phyloP scores from a whole-genome alignment of 441 rosid species.

The Gossypium gossypioides region DNA sequence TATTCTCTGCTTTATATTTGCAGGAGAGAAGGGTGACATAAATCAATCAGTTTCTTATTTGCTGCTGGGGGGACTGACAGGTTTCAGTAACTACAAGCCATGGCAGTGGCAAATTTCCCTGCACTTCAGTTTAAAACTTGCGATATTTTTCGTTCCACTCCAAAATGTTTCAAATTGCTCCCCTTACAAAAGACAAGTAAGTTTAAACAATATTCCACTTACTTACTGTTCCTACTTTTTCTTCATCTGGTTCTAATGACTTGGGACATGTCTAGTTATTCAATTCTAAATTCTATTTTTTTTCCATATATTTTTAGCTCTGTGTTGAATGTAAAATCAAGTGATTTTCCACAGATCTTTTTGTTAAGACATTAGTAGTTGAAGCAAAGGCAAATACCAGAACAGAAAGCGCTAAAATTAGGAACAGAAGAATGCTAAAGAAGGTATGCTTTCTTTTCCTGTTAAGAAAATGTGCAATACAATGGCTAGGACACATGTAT shows the following conservation, averaged over 20 bases:
- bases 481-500: not conserved
- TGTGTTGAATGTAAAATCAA: constrained; percentile 1
- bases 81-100: not conserved
- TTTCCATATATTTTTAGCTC: not conserved
- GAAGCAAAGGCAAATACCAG: constrained; percentile 39
- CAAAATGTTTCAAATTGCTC: constrained; percentile 21
- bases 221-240: not conserved
- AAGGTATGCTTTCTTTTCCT: constrained; percentile 36
- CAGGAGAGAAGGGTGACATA: constrained; percentile 10
- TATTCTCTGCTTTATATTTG: not conserved
- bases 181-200: constrained; percentile 32
- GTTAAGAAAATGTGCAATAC: not conserved
- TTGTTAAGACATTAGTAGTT: constrained; percentile 28
- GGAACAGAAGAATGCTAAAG: constrained; percentile 49
- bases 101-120: constrained; percentile 25
- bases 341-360: constrained; percentile 20
- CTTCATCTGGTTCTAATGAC: not conserved
- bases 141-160: constrained; percentile 31
- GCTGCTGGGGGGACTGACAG: not conserved
- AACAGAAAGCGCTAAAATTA: constrained; percentile 54
- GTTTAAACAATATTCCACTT: constrained; percentile 14
- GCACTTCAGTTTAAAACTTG: constrained; percentile 25
- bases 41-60: not conserved
- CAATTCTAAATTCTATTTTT: not conserved
- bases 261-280: not conserved